These are phyloP conservation scores for Pseudozyma hubeiensis DNA, from an alignment of 1,284 basidiomycete species.

Conservation along the genomic window DNA sequence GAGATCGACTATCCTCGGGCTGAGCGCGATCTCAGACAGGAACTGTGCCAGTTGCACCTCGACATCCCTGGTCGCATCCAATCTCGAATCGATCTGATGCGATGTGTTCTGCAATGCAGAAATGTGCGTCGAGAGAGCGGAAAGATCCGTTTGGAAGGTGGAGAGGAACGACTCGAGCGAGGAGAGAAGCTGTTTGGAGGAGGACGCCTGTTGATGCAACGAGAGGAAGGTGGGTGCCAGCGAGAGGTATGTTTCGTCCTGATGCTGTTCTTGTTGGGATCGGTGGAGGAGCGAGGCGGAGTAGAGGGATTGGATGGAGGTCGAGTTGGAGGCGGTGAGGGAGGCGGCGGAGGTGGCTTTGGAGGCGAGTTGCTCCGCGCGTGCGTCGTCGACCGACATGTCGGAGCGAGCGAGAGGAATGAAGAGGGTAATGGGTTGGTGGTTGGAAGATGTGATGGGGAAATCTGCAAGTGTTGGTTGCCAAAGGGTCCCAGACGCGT, in stretches of 20 bases:
- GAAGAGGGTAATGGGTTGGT: neutral
- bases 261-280: neutral
- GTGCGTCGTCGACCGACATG: slow-evolving; percentile 32
- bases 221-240: slow-evolving; percentile 29
- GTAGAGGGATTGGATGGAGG: slow-evolving; percentile 34
- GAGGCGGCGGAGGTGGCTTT: slow-evolving; percentile 14
- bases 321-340: slow-evolving; percentile 6
- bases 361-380: slow-evolving; percentile 32
- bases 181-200: slow-evolving; percentile 74
- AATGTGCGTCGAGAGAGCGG: slow-evolving; percentile 93
- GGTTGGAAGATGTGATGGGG: neutral
- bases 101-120: slow-evolving; percentile 89
- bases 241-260: slow-evolving; percentile 14
- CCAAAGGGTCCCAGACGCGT: too few relatives aligned
- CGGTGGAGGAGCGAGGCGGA: slow-evolving; percentile 7
- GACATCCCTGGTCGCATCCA: slow-evolving; percentile 85
- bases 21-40: slow-evolving; percentile 82
- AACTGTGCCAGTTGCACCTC: slow-evolving; percentile 86
- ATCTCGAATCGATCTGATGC: slow-evolving; percentile 85
- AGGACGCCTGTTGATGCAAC: slow-evolving; percentile 77
- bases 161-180: slow-evolving; percentile 90
- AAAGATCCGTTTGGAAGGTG: slow-evolving; percentile 92
- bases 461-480: neutral
- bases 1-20: slow-evolving; percentile 80
- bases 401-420: neutral